Percentiles rank a stretch among this genome's conserved stretches.
Conservation (phyloP, 805 yeast genomes). For the Starmerella geochares region DNA sequence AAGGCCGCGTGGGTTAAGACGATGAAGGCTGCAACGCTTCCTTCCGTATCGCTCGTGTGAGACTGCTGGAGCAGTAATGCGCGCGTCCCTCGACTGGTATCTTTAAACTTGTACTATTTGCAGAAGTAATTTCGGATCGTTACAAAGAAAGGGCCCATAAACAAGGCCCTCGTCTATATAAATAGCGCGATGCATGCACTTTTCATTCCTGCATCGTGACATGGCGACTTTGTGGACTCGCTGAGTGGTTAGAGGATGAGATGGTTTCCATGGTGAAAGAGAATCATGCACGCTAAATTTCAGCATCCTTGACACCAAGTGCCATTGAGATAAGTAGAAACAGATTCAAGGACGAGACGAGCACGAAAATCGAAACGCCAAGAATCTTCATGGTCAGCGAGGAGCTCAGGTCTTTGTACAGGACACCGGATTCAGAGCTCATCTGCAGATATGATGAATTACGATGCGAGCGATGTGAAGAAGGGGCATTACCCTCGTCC, state of each 20-base stretch:
- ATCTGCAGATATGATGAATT: constrained; percentile 13
- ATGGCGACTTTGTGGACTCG: too few species aligned
- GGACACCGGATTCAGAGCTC: constrained; percentile 28
- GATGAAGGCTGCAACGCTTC: too few species aligned
- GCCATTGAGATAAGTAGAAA: constrained; percentile 43
- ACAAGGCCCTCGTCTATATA: not conserved
- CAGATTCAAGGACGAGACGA: constrained; percentile 59
- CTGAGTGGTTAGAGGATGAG: not conserved
- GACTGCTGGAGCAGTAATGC: too few species aligned
- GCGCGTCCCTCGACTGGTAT: not conserved
- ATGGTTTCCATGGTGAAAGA: not conserved
- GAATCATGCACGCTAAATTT: constrained; percentile 2
- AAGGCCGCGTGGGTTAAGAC: not conserved
- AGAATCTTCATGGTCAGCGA: constrained; percentile 43
- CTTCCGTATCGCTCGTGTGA: too few species aligned
- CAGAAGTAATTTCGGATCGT: not conserved
- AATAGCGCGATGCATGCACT: constrained; percentile 4
- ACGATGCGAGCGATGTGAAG: not conserved
- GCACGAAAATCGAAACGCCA: constrained; percentile 57
- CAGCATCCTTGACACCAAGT: constrained; percentile 20
- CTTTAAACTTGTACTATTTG: not conserved
- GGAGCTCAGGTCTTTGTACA: constrained; percentile 58
- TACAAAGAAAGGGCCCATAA: not conserved
- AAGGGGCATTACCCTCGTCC: not conserved
- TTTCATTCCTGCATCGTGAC: constrained; percentile 1